A percentile compares a stretch with the other conserved stretches of the same genome.
phyloP scores from a whole-genome alignment of 2,329 filamentous ascomycete species.

The Talaromyces sp. region DNA sequence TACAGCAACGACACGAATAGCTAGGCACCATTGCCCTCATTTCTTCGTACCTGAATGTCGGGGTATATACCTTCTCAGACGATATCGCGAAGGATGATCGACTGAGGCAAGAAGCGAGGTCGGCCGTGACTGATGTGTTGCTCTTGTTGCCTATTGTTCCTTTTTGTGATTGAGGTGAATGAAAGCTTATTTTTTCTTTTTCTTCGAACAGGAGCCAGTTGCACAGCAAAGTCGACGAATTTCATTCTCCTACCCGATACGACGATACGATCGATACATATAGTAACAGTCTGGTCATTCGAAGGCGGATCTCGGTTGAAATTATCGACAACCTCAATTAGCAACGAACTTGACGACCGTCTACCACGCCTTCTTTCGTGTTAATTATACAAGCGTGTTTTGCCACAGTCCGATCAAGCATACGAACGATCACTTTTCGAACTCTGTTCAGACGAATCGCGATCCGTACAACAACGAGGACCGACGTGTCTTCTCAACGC shows the following conservation, averaged over 20 bases:
- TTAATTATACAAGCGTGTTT: neutral
- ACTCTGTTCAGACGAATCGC: neutral
- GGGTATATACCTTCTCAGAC: neutral
- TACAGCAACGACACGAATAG: neutral
- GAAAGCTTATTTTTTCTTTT: neutral
- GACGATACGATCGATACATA: neutral
- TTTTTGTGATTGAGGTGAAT: neutral
- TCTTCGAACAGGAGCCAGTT: neutral
- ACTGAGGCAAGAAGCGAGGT: conserved; percentile 1
- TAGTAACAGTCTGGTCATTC: neutral
- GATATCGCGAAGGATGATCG: neutral
- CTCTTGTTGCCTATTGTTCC: neutral
- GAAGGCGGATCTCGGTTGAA: neutral
- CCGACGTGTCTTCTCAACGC: neutral
- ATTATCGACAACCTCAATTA: neutral
- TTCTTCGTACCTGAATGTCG: neutral
- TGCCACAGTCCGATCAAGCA: neutral
- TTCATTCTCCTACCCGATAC: neutral
- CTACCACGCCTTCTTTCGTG: neutral
- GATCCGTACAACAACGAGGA: neutral
- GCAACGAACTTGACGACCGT: neutral
- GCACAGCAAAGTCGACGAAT: neutral
- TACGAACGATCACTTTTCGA: neutral
- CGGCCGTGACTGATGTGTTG: neutral
- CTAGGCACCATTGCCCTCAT: neutral